These are phyloP conservation scores for Alternaria brassicae DNA, from an alignment of 2,329 filamentous ascomycete genomes.

Conservation along the genomic window DNA sequence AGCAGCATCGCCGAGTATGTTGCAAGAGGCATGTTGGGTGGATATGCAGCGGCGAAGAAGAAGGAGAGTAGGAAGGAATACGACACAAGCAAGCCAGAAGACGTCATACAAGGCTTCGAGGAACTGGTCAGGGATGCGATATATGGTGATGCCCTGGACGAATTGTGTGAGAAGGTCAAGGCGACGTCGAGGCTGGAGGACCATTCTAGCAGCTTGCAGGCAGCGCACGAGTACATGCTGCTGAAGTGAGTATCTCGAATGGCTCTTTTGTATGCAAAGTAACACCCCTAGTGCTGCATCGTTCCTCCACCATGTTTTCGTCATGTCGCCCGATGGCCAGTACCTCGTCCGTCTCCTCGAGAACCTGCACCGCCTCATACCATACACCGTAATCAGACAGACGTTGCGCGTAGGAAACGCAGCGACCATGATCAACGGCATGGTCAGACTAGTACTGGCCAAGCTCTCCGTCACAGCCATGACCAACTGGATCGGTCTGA, in stretches of 20 bases:
- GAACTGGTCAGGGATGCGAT: constrained; percentile 71
- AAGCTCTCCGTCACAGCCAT: constrained; percentile 77
- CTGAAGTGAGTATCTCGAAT: constrained; percentile 65
- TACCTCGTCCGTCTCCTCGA: constrained; percentile 75
- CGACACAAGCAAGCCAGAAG: constrained; percentile 64
- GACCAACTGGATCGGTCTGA: constrained; percentile 81
- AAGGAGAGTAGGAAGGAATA: constrained; percentile 56
- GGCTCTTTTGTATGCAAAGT: not conserved
- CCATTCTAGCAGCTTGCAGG: constrained; percentile 68
- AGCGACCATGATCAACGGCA: constrained; percentile 79
- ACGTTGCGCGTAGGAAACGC: constrained; percentile 79
- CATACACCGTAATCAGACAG: constrained; percentile 75
- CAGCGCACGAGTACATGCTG: constrained; percentile 71
- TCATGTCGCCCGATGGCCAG: constrained; percentile 76
- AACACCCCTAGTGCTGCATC: constrained; percentile 67
- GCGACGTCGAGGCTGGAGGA: constrained; percentile 69
- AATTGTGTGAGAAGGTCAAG: constrained; percentile 67
- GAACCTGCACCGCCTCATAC: constrained; percentile 72
- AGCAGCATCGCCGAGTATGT: constrained; percentile 74
- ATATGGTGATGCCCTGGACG: constrained; percentile 71
- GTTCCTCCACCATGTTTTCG: constrained; percentile 75
- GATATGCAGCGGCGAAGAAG: constrained; percentile 57
- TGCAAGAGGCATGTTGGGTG: constrained; percentile 70
- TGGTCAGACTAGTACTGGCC: constrained; percentile 75
- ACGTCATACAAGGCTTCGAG: constrained; percentile 70